Conservation (phyloP, 1,139 yeast genomes). For the Taphrina betulina region DNA sequence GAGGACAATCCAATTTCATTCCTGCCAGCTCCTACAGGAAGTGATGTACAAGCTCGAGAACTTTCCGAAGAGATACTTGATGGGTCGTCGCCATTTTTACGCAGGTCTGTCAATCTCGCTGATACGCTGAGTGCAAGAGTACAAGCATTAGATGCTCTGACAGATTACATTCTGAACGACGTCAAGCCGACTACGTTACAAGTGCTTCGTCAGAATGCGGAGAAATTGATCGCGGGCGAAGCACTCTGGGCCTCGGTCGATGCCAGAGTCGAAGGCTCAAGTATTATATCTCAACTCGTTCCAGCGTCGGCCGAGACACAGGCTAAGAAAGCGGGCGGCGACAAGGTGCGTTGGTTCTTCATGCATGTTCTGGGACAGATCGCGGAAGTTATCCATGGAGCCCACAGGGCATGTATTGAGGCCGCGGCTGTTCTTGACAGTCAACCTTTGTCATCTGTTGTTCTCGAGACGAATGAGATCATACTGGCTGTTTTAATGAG, state of each 20-base stretch:
- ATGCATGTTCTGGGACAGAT: constrained; percentile 33
- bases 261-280: constrained; percentile 13
- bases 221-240: constrained; percentile 57
- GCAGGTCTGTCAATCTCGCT: constrained; percentile 49
- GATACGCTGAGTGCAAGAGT: constrained; percentile 51
- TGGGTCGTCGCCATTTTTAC: constrained; percentile 52
- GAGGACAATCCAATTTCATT: constrained; percentile 57
- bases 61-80: constrained; percentile 58
- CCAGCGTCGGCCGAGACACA: constrained; percentile 30
- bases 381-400: constrained; percentile 35
- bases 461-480: constrained; percentile 41
- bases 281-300: constrained; percentile 27
- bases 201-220: constrained; percentile 53
- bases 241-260: constrained; percentile 52
- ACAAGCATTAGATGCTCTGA: constrained; percentile 48
- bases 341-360: constrained; percentile 36
- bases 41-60: constrained; percentile 28
- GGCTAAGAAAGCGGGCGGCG: constrained; percentile 16
- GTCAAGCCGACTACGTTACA: constrained; percentile 43
- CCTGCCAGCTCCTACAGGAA: constrained; percentile 31
- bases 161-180: constrained; percentile 52
- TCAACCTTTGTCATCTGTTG: constrained; percentile 17
- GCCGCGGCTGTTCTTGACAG: constrained; percentile 31
- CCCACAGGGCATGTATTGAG: constrained; percentile 32
- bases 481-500: constrained; percentile 41